Base-by-base conservation (phyloP, 2,329 filamentous ascomycete genomes). In the Fusarium piperis region DNA sequence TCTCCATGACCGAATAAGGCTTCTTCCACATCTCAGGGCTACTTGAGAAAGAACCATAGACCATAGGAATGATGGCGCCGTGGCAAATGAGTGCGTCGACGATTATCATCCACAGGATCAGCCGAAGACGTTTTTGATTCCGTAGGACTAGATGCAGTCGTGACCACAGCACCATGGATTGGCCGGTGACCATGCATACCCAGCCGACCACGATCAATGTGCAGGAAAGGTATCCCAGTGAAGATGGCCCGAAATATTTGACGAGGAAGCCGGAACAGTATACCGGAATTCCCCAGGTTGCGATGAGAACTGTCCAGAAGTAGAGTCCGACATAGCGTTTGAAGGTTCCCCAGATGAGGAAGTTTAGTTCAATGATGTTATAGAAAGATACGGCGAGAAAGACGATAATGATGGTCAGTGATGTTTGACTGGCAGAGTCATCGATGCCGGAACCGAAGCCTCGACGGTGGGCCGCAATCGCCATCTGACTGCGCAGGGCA, bases 121-220 rank as follows among this genome's bases (percentile, higher is more conserved):
- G 81, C 4, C 82, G 83, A 0, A 91, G 80, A 3, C 85, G 77
- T 3, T 78, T 78, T 8, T 83, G 60, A 81, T 88, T 86, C 15
- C 84, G 84, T 3, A 89, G 79, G 11, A 92, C 83, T 1, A 92
- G 82, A 74, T 91, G 88, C 1, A 92, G 83, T 10, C 90, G 84
- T 1, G 89, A 91, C 81, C 89, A 92, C 1, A 92, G 80, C 1
- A 92, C 89, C 16, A 91, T 72, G 0, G 86, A 86, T 76, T 91
- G 88, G 0, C 89, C 90, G 2, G 88, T 89, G 0, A 91, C 85
- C 87, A 91, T 90, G 3, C 69, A 71, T 9, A 78, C 65, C 79
- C 79, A 81, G 13, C 78, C 78, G 3, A 72, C 18, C 3, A 55
- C n/a, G 35, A 78, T 79, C 2, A 76, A 33, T 0, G 76, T 71